Evolutionary conservation across 208 protist species (phyloP).

Genomic region (Porcisia hertigi): DNA sequence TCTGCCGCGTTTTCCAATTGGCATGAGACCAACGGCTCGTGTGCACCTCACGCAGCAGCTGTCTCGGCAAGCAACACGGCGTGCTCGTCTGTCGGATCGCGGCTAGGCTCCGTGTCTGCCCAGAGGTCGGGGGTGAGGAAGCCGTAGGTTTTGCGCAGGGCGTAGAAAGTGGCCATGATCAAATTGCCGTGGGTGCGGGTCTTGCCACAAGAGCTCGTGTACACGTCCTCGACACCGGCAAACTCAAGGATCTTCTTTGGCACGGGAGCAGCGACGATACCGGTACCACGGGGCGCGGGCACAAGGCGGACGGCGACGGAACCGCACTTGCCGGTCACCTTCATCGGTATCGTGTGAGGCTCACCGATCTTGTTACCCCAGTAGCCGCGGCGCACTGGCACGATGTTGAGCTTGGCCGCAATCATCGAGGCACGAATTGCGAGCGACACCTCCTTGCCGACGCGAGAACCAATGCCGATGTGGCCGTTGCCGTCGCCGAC

Average conservation of each 20-base stretch:
- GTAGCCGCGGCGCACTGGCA: conserved; percentile 99
- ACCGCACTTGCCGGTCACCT: conserved; percentile 99
- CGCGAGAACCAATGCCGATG: conserved; percentile 99
- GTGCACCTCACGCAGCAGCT: conserved; percentile 29
- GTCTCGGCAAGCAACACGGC: conserved; percentile 81
- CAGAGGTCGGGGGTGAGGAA: conserved; percentile 99
- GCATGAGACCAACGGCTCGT: background rate
- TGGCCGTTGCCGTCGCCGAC: conserved; percentile 98
- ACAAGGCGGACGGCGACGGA: conserved; percentile 98
- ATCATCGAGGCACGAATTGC: conserved; percentile 99
- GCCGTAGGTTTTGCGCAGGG: conserved; percentile 96
- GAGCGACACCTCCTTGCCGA: conserved; percentile 99
- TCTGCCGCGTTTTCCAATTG: conserved; percentile 24
- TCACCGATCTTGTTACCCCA: conserved; percentile 99
- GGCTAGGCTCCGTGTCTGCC: conserved; percentile 84
- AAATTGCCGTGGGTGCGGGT: conserved; percentile 99
- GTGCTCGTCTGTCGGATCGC: conserved; percentile 94
- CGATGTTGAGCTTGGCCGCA: conserved; percentile 97
- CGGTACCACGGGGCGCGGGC: conserved; percentile 99
- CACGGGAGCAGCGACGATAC: conserved; percentile 97
- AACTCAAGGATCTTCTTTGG: conserved; percentile 99
- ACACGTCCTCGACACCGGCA: conserved; percentile 99
- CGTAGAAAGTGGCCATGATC: conserved; percentile 98
- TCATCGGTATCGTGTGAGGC: conserved; percentile 99
- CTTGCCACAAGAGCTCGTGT: conserved; percentile 97